phyloP scores from a whole-genome alignment of 306 rosid species.

The Cucumis hystrix region DNA sequence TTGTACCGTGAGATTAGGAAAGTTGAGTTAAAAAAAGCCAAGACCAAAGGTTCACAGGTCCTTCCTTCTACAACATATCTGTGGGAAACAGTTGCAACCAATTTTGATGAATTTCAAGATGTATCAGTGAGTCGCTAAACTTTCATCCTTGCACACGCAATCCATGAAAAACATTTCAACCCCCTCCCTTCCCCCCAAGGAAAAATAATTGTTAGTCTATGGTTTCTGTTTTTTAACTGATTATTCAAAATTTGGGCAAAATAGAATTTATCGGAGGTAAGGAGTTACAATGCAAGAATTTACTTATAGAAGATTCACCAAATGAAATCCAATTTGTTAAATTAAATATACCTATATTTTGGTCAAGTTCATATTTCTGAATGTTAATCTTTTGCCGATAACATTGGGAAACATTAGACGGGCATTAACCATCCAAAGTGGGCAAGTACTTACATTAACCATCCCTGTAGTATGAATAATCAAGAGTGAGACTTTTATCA shows the following conservation, averaged over 20 bases:
- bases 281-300: background rate
- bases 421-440: background rate
- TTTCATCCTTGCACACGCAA: constrained; percentile 12
- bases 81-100: constrained; percentile 92
- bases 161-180: background rate
- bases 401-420: background rate
- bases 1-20: constrained; percentile 82
- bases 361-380: background rate
- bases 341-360: background rate
- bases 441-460: background rate
- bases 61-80: constrained; percentile 45
- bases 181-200: background rate
- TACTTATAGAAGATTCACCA: background rate
- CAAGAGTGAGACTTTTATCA: background rate
- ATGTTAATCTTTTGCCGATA: background rate
- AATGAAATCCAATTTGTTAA: background rate
- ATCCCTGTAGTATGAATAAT: background rate
- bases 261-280: background rate
- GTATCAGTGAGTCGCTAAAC: constrained; percentile 56
- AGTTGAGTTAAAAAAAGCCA: constrained; percentile 66
- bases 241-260: background rate
- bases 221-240: background rate
- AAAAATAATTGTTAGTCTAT: background rate
- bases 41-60: constrained; percentile 66
- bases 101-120: constrained; percentile 86